phyloP scores from a whole-genome alignment of 2,329 filamentous ascomycete genomes.

The Sporothrix pseudoabietina region DNA sequence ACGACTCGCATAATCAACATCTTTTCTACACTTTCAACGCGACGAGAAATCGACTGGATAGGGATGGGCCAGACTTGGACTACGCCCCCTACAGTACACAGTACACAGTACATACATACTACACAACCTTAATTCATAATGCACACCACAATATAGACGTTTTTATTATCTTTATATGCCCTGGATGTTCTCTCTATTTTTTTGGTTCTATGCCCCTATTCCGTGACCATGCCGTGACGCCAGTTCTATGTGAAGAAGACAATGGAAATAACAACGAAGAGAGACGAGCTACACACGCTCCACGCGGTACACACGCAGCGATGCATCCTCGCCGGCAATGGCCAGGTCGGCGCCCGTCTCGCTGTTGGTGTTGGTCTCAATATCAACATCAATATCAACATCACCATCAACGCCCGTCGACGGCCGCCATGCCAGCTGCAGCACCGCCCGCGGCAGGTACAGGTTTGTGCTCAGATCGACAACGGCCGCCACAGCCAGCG shows the following conservation, averaged over 20 bases:
- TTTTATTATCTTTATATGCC: not conserved
- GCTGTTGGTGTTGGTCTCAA: not conserved
- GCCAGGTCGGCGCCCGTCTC: constrained; percentile 47
- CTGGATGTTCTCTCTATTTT: not conserved
- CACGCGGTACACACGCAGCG: constrained; percentile 59
- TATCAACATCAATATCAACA: too few species aligned
- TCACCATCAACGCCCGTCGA: not conserved
- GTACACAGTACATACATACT: not conserved
- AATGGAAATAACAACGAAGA: not conserved
- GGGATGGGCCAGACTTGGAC: not conserved
- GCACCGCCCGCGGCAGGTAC: constrained; percentile 64
- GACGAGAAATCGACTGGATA: not conserved
- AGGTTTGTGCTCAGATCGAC: constrained; percentile 44
- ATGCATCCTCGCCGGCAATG: constrained; percentile 63
- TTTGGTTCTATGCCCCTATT: not conserved
- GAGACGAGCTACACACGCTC: constrained; percentile 34
- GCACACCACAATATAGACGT: constrained; percentile 13
- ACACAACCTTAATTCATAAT: constrained; percentile 11
- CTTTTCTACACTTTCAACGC: not conserved
- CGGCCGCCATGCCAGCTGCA: constrained; percentile 69
- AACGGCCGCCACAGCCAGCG: constrained; percentile 44
- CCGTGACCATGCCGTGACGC: not conserved
- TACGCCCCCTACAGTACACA: not conserved
- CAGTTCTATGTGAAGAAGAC: not conserved
- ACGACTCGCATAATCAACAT: not conserved